phyloP scores from a whole-genome alignment of 495 filamentous ascomycete species.

The Annulohypoxylon nitens region DNA sequence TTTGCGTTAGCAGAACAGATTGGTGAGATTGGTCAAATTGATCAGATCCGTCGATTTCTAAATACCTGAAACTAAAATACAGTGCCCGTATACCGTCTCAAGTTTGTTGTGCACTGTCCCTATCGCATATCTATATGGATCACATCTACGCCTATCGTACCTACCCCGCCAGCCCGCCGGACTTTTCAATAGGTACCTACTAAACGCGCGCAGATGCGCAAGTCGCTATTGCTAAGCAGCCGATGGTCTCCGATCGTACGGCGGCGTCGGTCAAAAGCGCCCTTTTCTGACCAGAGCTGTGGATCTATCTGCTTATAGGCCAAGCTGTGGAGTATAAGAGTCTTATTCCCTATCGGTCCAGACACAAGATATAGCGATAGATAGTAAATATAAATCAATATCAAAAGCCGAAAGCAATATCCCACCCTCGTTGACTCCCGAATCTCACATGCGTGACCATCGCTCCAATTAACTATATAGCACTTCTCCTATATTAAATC shows the following conservation, averaged over 20 bases:
- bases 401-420: constrained; percentile 2
- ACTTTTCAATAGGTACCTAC: neutral
- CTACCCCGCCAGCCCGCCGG: constrained; percentile 18
- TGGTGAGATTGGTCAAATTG: constrained; percentile 4
- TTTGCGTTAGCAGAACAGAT: neutral
- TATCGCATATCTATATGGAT: constrained; percentile 1
- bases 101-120: neutral
- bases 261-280: constrained; percentile 16
- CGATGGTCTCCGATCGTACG: neutral
- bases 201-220: neutral
- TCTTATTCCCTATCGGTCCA: neutral
- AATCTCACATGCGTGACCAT: neutral
- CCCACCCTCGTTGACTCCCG: no score
- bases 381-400: neutral
- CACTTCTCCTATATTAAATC: constrained; percentile 11
- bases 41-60: neutral
- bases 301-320: neutral
- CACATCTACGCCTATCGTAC: neutral
- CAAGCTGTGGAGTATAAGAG: neutral
- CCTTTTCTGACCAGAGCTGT: constrained; percentile 6
- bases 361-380: neutral
- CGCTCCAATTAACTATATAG: neutral
- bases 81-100: neutral
- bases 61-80: constrained; percentile 7
- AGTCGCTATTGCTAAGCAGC: neutral